Base-by-base conservation (phyloP, 192 early-diverging fungal species). In the Coemansia javaensis region DNA sequence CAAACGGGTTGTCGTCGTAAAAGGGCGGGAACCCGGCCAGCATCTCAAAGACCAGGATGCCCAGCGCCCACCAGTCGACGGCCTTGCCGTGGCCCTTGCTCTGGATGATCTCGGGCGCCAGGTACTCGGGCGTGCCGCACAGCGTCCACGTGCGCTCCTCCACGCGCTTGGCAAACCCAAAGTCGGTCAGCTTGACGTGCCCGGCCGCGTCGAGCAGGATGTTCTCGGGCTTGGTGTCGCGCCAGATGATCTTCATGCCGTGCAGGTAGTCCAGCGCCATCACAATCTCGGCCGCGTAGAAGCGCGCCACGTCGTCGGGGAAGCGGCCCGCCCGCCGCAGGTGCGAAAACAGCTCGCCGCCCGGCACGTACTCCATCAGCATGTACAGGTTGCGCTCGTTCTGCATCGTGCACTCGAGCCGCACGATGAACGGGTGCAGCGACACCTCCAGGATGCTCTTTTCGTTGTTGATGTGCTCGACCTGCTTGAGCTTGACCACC, bases 11-110 rank as follows among this genome's bases (percentile, higher is more conserved):
- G 65, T 98, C 93, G 77, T 96, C 95, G 66, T 89, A 96, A 75
- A 96, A 98, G 3, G 95, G 95, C 50, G 95, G 95, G 57, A 92
- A 89, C 3, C 94, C 94, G 16, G 89, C 91, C 49, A 98, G 78
- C 95, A 98, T 98, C 66, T 98, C 95, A 66, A 93, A 98, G 33
- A 95, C 90, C 30, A 98, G 73, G 45, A 98, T 95, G 34, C 95
- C 95, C 32, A 98, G 77, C 18, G 93, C 93, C 95, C 95, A 98
- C 95, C 95, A 98, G 66, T 98, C 95, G 8, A 98, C 95, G 5
- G 95, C 85, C 59, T 94, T 96, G 14, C 92, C 91, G 59, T 98
- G 92, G 15, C 95, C 95, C 78, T 90, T 93, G 51, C 84, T 85
- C 72, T 94, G 90, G 75, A 98, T 98, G 47, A 98, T 98, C 70